Conservation (phyloP, 768 basidiomycete genomes). For the Suillus clintonianus region DNA sequence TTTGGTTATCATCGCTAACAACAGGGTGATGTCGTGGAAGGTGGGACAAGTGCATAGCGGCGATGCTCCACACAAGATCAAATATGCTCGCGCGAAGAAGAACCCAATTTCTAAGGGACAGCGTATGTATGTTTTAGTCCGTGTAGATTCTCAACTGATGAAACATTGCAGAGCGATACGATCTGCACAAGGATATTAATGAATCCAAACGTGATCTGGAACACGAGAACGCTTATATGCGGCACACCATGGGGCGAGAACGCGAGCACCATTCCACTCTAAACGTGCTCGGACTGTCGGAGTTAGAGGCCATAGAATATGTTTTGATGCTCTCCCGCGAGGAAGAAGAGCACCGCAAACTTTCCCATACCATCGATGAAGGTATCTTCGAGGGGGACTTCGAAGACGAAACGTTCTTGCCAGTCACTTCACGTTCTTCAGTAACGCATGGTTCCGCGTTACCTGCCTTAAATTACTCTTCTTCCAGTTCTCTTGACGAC, state of each 20-base stretch:
- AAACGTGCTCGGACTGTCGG: slow-evolving; percentile 67
- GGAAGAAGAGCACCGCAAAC: slow-evolving; percentile 44
- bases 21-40: slow-evolving; percentile 67
- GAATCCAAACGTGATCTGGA: slow-evolving; percentile 58
- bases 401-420: slow-evolving; percentile 35
- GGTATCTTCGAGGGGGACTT: slow-evolving; percentile 61
- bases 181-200: slow-evolving; percentile 60
- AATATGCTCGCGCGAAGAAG: slow-evolving; percentile 26
- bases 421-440: slow-evolving; percentile 26
- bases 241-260: slow-evolving; percentile 46
- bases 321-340: slow-evolving; percentile 84
- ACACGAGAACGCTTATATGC: slow-evolving; percentile 44
- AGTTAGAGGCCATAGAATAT: slow-evolving; percentile 77
- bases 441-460: slow-evolving; percentile 7
- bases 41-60: slow-evolving; percentile 46
- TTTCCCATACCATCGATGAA: slow-evolving; percentile 39
- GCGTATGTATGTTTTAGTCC: slow-evolving; percentile 35
- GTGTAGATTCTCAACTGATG: not conserved
- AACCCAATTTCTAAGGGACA: slow-evolving; percentile 42
- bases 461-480: slow-evolving; percentile 14
- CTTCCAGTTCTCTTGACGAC: slow-evolving; percentile 22
- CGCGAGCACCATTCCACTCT: slow-evolving; percentile 60
- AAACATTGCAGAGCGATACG: slow-evolving; percentile 54
- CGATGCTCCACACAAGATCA: slow-evolving; percentile 33
- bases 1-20: slow-evolving; percentile 61